A percentile compares a stretch with the other conserved stretches of the same genome.
Evolutionary conservation across 495 filamentous ascomycete species (phyloP).

Genomic region (Penicillium waksmanii): DNA sequence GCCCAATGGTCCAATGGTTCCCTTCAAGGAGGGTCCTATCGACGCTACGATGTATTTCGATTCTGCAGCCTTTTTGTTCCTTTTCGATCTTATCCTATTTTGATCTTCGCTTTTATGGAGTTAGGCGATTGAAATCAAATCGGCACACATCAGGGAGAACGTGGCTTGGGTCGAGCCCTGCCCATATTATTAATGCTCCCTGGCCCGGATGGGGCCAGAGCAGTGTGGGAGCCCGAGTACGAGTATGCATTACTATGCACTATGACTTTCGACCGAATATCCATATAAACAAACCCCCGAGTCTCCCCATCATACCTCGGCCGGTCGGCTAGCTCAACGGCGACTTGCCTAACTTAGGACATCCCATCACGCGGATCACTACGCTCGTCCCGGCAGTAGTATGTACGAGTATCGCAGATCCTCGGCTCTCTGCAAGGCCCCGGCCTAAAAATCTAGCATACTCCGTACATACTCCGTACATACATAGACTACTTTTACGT

Average conservation of each 20-base stretch:
- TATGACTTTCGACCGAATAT: too few species aligned
- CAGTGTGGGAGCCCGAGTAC: not conserved
- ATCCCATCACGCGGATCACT: not conserved
- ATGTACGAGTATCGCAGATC: not conserved
- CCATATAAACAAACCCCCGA: too few species aligned
- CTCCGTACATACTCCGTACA: not conserved
- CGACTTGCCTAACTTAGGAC: not conserved
- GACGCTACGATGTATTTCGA: not conserved
- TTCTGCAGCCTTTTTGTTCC: not conserved
- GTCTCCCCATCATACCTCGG: not conserved
- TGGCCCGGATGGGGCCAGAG: not conserved
- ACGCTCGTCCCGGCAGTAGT: not conserved
- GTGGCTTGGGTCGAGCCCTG: not conserved
- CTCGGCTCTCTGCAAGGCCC: conserved; percentile 1
- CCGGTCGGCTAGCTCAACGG: conserved; percentile 3
- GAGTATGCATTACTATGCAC: not conserved
- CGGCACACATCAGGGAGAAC: not conserved
- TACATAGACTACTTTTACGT: not conserved
- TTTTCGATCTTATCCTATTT: not conserved
- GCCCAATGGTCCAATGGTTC: not conserved
- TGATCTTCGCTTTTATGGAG: not conserved
- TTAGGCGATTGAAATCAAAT: too few species aligned
- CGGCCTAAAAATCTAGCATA: too few species aligned
- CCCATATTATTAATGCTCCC: not conserved
- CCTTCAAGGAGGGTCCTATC: not conserved